Evolutionary conservation across 2,329 filamentous ascomycete species (phyloP), one percentile per base, ranked within the genome.

Genomic region (Pseudocercospora vitis): DNA sequence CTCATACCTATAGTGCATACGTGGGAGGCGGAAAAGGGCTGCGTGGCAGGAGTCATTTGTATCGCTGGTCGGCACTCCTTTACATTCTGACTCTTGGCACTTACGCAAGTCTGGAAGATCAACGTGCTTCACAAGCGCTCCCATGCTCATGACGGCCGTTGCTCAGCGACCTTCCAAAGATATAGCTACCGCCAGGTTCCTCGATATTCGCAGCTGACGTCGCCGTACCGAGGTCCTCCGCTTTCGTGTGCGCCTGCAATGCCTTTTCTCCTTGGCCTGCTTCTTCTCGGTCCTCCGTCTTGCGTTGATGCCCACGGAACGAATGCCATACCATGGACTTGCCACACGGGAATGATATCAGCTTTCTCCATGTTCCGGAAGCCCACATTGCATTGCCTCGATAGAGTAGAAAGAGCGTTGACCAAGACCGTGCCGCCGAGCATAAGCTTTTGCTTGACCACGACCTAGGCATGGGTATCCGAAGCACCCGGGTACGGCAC

Each of bases 401-500:
- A 69, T 87, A 88, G 33, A 88, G 80, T 31, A 75, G 79, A 73
- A 91, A 91, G 29, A 80, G 83, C 1, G 83, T 81, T n/a, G n/a
- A n/a, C n/a, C n/a, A 16, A 89, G 76, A 12, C 84, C 85, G 57
- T 89, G 81, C 56, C 82, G 78, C 29, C 84, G 80, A 4, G 88
- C 88, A 65, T 89, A 71, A 68, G 28, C 16, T 29, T 57, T 60
- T 16, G 55, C 57, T 55, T 54, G 33, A 42, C 37, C 7, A 54
- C 46, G 1, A 64, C 70, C 85, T 85, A 89, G 7, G 86, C 86
- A 0, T 86, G 86, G 0, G 82, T 83, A 61, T 89, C 84, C 32
- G 79, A 83, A 67, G 87, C 76, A 2, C 85, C 86, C 0, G 88
- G 74, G 59, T 88, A 87, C 11, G 84, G 72, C 0, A 88, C 83